Conservation (phyloP, 108 stramenopile species). For the Cyclostephanos invisitatus region DNA sequence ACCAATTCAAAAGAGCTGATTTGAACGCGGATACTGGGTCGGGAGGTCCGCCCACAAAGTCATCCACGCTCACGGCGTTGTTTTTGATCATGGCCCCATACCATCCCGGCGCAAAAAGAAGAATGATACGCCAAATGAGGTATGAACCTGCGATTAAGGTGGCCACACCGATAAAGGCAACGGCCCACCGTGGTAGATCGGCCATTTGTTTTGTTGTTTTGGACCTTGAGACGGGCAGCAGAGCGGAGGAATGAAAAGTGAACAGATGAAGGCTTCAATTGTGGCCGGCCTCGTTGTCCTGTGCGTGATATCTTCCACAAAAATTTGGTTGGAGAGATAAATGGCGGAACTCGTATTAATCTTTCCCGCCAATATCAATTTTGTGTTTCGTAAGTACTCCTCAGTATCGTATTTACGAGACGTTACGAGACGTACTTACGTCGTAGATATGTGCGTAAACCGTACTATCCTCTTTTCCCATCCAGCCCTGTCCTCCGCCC, state of each 20-base stretch:
- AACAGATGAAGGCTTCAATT: no score
- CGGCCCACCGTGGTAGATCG: constrained; percentile 29
- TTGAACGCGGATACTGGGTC: constrained; percentile 41
- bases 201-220: constrained; percentile 7
- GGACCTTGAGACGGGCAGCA: no score
- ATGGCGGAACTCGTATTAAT: no score
- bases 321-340: no score
- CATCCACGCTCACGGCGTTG: constrained; percentile 50
- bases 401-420: no score
- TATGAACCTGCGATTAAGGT: constrained; percentile 16
- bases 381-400: not conserved
- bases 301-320: no score
- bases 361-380: not conserved
- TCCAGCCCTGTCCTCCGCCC: no score
- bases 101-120: constrained; percentile 33
- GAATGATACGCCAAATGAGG: constrained; percentile 40
- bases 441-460: no score
- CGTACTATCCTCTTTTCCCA: no score
- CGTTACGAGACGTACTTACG: no score
- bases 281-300: no score
- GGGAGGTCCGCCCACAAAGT: constrained; percentile 47
- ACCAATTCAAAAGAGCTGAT: constrained; percentile 35
- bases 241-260: no score
- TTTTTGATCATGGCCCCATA: constrained; percentile 40
- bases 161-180: constrained; percentile 36